Base-by-base conservation (phyloP, 2,329 filamentous ascomycete genomes). In the Huntiella abstrusa region DNA sequence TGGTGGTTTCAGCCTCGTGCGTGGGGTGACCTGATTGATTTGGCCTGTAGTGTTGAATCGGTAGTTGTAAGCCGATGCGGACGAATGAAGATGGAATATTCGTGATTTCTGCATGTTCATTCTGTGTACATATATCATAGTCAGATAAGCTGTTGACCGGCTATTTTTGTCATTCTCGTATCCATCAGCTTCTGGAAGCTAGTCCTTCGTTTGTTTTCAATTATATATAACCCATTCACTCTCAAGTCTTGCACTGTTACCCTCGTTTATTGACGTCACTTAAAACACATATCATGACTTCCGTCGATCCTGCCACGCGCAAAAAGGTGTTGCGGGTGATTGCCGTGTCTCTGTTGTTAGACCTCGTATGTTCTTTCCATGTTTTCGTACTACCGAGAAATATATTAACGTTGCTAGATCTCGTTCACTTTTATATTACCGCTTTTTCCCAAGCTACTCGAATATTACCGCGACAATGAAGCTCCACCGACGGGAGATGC, bases 341-440 rank as follows among this genome's bases (percentile, higher is more conserved):
- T 52, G 87, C 94, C 62, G 70, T 91, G 51, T 95, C 88, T 46
- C 69, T 96, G 36, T 70, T 96, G 12, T 70, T 96, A 10, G 88
- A 96, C 61, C 64, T 96, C 63, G 88, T 95, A 72, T 53, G 73
- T 37, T 32, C 7, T 10, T 28, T 28, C 22, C 7, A 28, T 3
- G 8, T 7, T 7, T 7, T 28, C 3, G 22, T 28, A 28, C 22
- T 28, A 28, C 22, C 22, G 3, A 1, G 22, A 38, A 37, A 17
- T 17, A 45, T 22, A 8, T 16, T 13, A n/a, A 48, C 42, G 15
- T 33, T 6, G 15, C 32, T 52, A 95, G 88, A 84, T 96, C 57
- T 95, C 88, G 47, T 98, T 98, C 62, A 98, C 91, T 28, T 95
- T 98, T 60, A 96, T 96, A 59, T 79, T 98, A 6, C 91, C 91